Evolutionary conservation across 306 rosid genomes (phyloP).

Genomic region (Malus asiatica): DNA sequence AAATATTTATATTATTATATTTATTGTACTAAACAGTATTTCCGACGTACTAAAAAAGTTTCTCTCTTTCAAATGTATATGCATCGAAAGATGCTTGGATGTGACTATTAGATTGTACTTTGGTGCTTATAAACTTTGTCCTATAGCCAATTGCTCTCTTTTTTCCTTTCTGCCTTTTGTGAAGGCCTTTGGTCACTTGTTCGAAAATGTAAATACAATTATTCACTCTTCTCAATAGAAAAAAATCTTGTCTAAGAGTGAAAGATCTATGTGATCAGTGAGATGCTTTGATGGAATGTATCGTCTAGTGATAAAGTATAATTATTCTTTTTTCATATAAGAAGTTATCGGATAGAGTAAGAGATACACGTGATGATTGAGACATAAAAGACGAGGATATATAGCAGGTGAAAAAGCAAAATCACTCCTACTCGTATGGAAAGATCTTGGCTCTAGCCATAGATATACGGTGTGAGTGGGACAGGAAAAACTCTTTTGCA

Average conservation of each 20-base stretch:
- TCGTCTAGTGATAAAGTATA: no score
- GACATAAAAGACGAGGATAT: no score
- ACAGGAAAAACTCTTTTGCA: background rate
- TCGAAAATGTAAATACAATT: background rate
- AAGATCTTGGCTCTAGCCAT: background rate
- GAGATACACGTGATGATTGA: no score
- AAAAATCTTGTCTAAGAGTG: background rate
- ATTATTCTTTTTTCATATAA: no score
- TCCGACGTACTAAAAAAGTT: no score
- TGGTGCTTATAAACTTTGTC: constrained; percentile 1
- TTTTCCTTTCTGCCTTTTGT: background rate
- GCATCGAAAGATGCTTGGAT: background rate
- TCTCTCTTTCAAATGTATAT: background rate
- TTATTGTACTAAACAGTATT: no score
- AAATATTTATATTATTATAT: no score
- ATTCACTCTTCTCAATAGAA: background rate
- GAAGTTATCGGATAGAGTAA: background rate
- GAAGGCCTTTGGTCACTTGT: background rate
- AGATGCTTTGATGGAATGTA: no score
- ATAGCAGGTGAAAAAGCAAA: background rate
- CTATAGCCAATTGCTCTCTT: background rate
- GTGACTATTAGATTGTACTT: background rate
- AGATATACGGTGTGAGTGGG: background rate
- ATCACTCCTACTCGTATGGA: background rate
- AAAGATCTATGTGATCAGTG: no score